Evolutionary conservation across 306 rosid genomes (phyloP), one percentile per base, ranked within the genome.

Genomic region (Begonia peltatifolia): DNA sequence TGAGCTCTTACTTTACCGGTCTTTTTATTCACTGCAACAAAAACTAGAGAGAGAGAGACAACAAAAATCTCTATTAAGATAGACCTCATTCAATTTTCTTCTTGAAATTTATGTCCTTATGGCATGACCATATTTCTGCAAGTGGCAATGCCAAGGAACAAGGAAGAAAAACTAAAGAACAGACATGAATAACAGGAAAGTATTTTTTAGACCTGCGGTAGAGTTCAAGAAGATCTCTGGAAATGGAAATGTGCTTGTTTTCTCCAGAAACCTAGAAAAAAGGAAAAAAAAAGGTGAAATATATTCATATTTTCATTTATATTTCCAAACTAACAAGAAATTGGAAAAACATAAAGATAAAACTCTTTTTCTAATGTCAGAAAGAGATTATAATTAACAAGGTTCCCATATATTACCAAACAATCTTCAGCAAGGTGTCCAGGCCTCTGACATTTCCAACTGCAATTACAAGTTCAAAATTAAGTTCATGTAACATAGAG

Each of bases 391-490:
- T 61, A 53, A 42, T 22, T 46, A 71, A 80, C 81, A 80, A 75
- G 68, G 67, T 52, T 73, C 67, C 65, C 52, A 54, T 64, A 74
- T 63, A 10, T 44, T 56, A 68, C 84, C 59, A 68, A 52, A 87
- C 96, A 87, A 70, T 87, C 94, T 72, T 76, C 87, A 51, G 96
- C 87, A 53, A 87, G 79, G 74, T 87, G 96, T 53, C 94, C 94
- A 49, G 94, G 96, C 70, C 72, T 72, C 52, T 66, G 77, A 63
- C 96, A 87, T 74, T 76, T 87, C 94, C 90, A 87, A 75, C 96
- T 87, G 69, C 67, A 67, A 60, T 55, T 22, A 55, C 43, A 63
- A 64, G 44, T 41, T 44, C 55, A 73, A 47, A 14, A 56, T 42
- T n/a, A 57, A 15, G 53, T 63, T 65, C 68, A 52, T 47, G 57